Base-by-base conservation (phyloP, 2,329 filamentous ascomycete genomes). In the Calonectria honghensis region DNA sequence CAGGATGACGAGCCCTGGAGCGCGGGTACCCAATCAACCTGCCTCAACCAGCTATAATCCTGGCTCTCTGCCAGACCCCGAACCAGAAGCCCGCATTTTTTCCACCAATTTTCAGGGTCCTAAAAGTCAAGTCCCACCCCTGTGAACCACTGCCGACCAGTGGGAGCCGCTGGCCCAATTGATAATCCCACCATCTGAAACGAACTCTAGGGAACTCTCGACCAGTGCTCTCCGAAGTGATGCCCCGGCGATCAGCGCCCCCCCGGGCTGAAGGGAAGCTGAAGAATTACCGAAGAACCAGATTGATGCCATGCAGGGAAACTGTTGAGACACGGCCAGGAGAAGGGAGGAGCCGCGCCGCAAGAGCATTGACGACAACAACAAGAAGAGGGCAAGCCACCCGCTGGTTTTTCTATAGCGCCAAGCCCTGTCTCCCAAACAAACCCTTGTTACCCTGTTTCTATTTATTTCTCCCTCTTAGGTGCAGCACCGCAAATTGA, bases 21-120 rank as follows among this genome's bases (percentile, higher is more conserved):
- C 35, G 35, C 35, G 18, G 35, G 39, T 35, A 37, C 20, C 65
- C 65, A 68, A 57, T 68, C 27, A 57, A n/a, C 51, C 65, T 48
- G n/a, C 35, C 65, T n/a, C 41, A 31, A 65, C 7, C 29, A 27
- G 27, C 20, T 4, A 24, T 24, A 16, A 45, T 24, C 48, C 65
- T 27, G 13, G 50, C 24, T 45, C 48, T 32, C 35, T 14, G 37
- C n/a, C 31, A 37, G 64, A 39, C 41, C 24, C 57, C 20, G 24
- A 45, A 37, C 32, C 45, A 32, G 48, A 6, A 41, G 27, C 24
- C 48, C 27, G 35, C 35, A 29, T 54, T 51, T 68, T 48, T 29
- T 20, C 68, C 48, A 66, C 64, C 61, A 67, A 67, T 32, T 52
- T 63, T 72, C 70, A 72, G 70, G 70, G 54, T 68, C 70, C 54